Percentiles rank a stretch among this genome's conserved stretches.
Conservation (phyloP, 2,329 filamentous ascomycete species). For the Fusarium sp. region DNA sequence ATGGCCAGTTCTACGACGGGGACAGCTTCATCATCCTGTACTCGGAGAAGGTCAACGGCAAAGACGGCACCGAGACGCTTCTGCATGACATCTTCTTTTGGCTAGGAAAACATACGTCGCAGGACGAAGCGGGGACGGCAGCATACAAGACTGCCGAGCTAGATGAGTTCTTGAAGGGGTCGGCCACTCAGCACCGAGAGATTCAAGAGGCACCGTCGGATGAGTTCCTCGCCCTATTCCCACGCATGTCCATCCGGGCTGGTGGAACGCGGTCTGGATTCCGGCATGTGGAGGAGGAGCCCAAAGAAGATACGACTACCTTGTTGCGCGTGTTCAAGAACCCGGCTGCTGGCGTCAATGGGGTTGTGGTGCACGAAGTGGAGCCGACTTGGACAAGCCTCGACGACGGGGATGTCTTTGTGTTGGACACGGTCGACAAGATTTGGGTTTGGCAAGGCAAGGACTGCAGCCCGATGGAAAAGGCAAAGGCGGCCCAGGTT, state of each 20-base stretch:
- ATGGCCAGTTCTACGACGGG: slow-evolving; percentile 76
- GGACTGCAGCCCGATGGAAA: slow-evolving; percentile 78
- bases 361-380: slow-evolving; percentile 76
- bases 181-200: slow-evolving; percentile 77
- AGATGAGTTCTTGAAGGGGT: slow-evolving; percentile 75
- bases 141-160: slow-evolving; percentile 81
- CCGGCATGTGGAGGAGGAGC: slow-evolving; percentile 70
- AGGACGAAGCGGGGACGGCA: slow-evolving; percentile 79
- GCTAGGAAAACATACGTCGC: slow-evolving; percentile 75
- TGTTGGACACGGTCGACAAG: slow-evolving; percentile 74
- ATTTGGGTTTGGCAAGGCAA: slow-evolving; percentile 81
- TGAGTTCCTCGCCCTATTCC: slow-evolving; percentile 74
- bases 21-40: slow-evolving; percentile 79
- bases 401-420: slow-evolving; percentile 77
- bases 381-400: slow-evolving; percentile 73
- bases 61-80: slow-evolving; percentile 61
- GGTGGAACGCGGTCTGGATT: slow-evolving; percentile 77
- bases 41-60: slow-evolving; percentile 68
- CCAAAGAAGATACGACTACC: slow-evolving; percentile 61
- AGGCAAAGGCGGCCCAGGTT: slow-evolving; percentile 77
- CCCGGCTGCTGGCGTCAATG: slow-evolving; percentile 61
- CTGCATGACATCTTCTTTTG: slow-evolving; percentile 80
- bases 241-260: slow-evolving; percentile 70
- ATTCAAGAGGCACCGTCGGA: slow-evolving; percentile 72
- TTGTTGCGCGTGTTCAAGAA: slow-evolving; percentile 77